These are phyloP conservation scores for Chrysoporthe cubensis DNA, from an alignment of 2,329 filamentous ascomycete genomes.

Conservation along the genomic window DNA sequence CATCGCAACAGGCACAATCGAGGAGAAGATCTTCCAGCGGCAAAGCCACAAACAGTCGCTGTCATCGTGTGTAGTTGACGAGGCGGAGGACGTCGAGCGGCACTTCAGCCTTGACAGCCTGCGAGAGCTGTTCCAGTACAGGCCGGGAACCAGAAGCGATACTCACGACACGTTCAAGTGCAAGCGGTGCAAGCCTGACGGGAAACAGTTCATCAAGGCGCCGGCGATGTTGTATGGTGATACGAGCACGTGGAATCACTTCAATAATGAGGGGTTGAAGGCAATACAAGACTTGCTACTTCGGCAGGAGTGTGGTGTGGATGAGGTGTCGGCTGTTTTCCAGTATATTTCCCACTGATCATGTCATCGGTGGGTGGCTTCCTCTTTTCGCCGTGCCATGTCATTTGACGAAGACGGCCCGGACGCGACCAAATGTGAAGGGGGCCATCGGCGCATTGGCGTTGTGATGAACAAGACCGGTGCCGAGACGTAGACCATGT, in stretches of 20 bases:
- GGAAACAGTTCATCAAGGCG: constrained; percentile 85
- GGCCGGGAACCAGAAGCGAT: constrained; percentile 81
- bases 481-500: not conserved
- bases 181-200: constrained; percentile 88
- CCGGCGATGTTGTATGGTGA: constrained; percentile 96
- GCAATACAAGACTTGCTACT: constrained; percentile 90
- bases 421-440: not conserved
- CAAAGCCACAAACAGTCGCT: constrained; percentile 98
- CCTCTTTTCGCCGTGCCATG: not conserved
- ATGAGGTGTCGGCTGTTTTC: constrained; percentile 90
- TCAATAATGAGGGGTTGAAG: constrained; percentile 77
- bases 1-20: constrained; percentile 95
- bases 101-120: constrained; percentile 93
- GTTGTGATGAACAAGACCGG: constrained; percentile 12
- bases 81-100: constrained; percentile 93
- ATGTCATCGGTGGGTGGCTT: not conserved
- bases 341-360: constrained; percentile 90
- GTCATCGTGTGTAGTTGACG: constrained; percentile 95
- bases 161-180: constrained; percentile 99
- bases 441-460: not conserved
- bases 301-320: constrained; percentile 79
- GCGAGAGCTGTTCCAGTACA: constrained; percentile 92
- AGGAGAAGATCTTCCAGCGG: constrained; percentile 98
- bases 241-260: constrained; percentile 99
- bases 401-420: not conserved